These are phyloP conservation scores for Yamadazyma aaseri DNA, from an alignment of 1,139 yeast species.

Conservation along the genomic window DNA sequence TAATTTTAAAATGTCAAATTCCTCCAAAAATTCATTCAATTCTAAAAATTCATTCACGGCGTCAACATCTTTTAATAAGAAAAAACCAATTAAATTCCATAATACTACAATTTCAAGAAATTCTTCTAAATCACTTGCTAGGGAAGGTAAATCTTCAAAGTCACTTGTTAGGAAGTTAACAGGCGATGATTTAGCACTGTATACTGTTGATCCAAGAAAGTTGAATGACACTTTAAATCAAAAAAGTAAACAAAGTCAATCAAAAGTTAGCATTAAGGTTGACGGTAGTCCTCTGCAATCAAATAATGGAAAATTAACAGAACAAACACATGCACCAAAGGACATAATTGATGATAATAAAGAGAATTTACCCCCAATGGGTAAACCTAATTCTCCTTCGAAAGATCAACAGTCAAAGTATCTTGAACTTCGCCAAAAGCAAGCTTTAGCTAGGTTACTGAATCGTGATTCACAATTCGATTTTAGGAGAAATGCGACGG, in stretches of 20 bases:
- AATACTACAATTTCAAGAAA: conserved; percentile 22
- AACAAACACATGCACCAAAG: conserved; percentile 4
- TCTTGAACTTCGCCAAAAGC: conserved; percentile 30
- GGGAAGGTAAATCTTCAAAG: conserved; percentile 8
- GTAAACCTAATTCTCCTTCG: conserved; percentile 1
- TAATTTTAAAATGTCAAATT: conserved; percentile 23
- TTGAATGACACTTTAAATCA: not conserved
- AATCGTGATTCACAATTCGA: conserved; percentile 26
- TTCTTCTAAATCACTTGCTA: conserved; percentile 19
- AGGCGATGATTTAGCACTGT: conserved; percentile 16
- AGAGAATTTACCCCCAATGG: not conserved
- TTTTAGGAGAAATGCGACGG: conserved; percentile 21
- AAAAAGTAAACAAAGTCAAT: not conserved
- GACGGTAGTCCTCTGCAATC: too few species aligned
- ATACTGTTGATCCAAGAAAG: not conserved
- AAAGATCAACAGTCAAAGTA: conserved; percentile 4
- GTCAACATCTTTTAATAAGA: conserved; percentile 41
- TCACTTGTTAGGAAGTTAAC: conserved; percentile 22
- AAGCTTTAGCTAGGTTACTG: conserved; percentile 30
- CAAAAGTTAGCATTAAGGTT: not conserved
- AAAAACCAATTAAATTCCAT: conserved; percentile 26
- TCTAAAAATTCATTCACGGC: conserved; percentile 29
- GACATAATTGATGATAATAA: not conserved
- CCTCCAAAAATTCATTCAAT: conserved; percentile 17
- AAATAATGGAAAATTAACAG: too few species aligned